Percentiles rank a stretch among this genome's conserved stretches.
phyloP scores from a whole-genome alignment of 2,329 filamentous ascomycete genomes.

The Peltaster fructicola region DNA sequence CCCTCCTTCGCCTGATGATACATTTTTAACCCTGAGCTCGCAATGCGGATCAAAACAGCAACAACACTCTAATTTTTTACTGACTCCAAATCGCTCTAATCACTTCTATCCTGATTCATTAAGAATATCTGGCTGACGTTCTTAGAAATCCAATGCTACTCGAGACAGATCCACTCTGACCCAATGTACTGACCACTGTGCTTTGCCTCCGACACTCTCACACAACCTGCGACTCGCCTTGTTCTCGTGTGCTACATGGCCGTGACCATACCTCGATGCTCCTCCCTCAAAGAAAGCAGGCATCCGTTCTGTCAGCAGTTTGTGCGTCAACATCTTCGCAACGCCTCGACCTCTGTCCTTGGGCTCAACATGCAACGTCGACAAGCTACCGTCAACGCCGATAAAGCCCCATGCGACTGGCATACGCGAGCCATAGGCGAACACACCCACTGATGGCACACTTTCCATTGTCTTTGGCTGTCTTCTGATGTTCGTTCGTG shows the following conservation, averaged over 20 bases:
- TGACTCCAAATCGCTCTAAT: too few species aligned
- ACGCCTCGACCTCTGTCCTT: conserved; percentile 43
- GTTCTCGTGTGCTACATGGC: conserved; percentile 48
- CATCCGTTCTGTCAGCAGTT: conserved; percentile 37
- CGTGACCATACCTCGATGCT: conserved; percentile 37
- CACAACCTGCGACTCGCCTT: conserved; percentile 43
- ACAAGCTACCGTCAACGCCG: conserved; percentile 44
- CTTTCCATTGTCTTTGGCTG: too few species aligned
- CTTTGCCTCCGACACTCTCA: conserved; percentile 39
- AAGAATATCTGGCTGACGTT: too few species aligned
- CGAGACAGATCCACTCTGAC: conserved; percentile 24
- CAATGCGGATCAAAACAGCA: conserved; percentile 46
- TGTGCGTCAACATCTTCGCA: conserved; percentile 42
- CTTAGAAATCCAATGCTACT: conserved; percentile 5
- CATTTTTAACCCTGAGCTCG: conserved; percentile 48
- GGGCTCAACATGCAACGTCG: conserved; percentile 42
- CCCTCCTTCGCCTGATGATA: conserved; percentile 37
- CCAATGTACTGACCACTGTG: conserved; percentile 43
- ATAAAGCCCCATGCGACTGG: conserved; percentile 49
- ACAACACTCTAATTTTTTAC: conserved; percentile 59
- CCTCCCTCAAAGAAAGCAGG: conserved; percentile 18
- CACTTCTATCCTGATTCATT: too few species aligned
- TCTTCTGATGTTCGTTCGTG: conserved; percentile 39
- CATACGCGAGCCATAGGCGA: too few species aligned
- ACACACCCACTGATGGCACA: too few species aligned